These are phyloP conservation scores for Saprolegnia parasitica DNA, from an alignment of 352 stramenopile species.

Conservation along the genomic window DNA sequence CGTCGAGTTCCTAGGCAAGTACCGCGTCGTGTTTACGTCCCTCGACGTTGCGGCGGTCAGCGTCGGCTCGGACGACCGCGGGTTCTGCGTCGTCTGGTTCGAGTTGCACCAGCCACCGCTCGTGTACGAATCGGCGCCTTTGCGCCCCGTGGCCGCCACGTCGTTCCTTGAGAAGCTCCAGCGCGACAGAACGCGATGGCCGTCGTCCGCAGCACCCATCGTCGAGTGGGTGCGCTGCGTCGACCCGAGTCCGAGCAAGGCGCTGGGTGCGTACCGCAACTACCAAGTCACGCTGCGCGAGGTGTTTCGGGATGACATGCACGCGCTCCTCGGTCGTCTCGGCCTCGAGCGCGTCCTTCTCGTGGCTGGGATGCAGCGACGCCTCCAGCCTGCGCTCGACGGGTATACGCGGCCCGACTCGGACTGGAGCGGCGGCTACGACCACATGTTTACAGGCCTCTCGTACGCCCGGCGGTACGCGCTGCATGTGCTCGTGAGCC, in stretches of 20 bases:
- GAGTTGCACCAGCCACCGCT: neutral
- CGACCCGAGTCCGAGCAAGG: neutral
- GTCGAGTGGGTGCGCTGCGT: conserved; percentile 8
- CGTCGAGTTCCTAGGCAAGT: neutral
- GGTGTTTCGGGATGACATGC: neutral
- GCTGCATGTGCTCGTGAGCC: conserved; percentile 19
- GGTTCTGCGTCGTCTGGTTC: conserved; percentile 8
- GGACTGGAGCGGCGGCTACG: conserved; percentile 15
- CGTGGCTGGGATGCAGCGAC: neutral
- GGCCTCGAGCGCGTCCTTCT: neutral
- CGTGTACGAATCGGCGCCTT: neutral
- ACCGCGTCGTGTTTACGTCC: no score
- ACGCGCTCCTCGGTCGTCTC: neutral
- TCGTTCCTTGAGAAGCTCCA: no score
- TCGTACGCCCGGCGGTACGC: conserved; percentile 15
- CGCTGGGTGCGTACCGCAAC: neutral
- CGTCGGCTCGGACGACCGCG: neutral
- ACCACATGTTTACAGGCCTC: neutral
- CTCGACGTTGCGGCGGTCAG: neutral
- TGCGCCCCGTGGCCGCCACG: no score
- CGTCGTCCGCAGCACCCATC: neutral
- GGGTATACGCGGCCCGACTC: neutral
- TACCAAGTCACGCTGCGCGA: neutral
- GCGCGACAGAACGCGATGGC: neutral
- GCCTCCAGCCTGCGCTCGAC: neutral